Conservation (phyloP, 495 filamentous ascomycete species). For the Xylaria flabelliformis region DNA sequence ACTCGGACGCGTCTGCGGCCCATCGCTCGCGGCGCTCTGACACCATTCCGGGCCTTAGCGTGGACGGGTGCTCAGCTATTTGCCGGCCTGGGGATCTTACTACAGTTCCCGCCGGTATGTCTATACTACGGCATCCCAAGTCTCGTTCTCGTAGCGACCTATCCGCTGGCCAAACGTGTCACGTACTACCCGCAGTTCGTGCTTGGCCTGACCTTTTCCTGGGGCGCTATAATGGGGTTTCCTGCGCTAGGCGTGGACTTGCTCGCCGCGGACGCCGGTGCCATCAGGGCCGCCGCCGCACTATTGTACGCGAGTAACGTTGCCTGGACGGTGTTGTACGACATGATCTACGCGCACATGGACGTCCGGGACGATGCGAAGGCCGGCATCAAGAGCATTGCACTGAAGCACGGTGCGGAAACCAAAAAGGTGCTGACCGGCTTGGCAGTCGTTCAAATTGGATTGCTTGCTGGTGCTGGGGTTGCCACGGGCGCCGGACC, state of each 20-base stretch:
- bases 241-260: conserved; percentile 89
- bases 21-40: conserved; percentile 84
- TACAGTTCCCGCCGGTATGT: conserved; percentile 85
- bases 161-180: conserved; percentile 91
- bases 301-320: conserved; percentile 85
- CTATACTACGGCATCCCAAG: conserved; percentile 89
- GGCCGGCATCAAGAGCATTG: conserved; percentile 95
- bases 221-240: conserved; percentile 97
- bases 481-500: conserved; percentile 77
- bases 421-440: conserved; percentile 86
- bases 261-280: conserved; percentile 66
- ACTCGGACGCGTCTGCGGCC: conserved; percentile 84
- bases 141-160: conserved; percentile 77
- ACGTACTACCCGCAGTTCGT: conserved; percentile 96
- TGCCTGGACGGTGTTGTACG: conserved; percentile 94
- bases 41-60: conserved; percentile 72
- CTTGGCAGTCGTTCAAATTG: conserved; percentile 76
- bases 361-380: conserved; percentile 93
- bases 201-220: conserved; percentile 91
- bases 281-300: conserved; percentile 70
- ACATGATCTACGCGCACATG: conserved; percentile 99
- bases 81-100: conserved; percentile 77
- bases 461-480: conserved; percentile 80
- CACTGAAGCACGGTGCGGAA: conserved; percentile 82
- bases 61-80: conserved; percentile 85